Conservation (phyloP, 1,284 basidiomycete genomes). For the Heliocybe sulcata region DNA sequence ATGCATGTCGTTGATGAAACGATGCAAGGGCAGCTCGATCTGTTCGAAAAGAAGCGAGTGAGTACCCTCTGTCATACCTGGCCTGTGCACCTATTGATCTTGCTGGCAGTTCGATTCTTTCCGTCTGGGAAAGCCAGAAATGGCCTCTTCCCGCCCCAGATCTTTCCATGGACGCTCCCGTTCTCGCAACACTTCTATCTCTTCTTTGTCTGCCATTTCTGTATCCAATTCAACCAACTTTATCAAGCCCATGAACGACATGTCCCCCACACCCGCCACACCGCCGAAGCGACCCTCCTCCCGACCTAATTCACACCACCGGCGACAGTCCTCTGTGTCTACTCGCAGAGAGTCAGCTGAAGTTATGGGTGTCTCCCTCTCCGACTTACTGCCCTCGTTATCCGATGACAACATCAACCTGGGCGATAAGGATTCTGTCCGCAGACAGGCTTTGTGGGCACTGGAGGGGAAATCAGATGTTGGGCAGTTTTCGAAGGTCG, state of each 20-base stretch:
- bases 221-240: slow-evolving; percentile 31
- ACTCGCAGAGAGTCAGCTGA: slow-evolving; percentile 78
- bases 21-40: slow-evolving; percentile 20
- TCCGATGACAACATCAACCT: slow-evolving; percentile 61
- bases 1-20: slow-evolving; percentile 18
- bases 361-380: slow-evolving; percentile 70
- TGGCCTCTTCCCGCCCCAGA: slow-evolving; percentile 6
- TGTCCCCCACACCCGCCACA: slow-evolving; percentile 21
- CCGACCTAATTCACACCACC: slow-evolving; percentile 72
- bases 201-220: slow-evolving; percentile 24
- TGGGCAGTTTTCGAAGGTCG: slow-evolving; percentile 57
- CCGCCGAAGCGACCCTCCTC: slow-evolving; percentile 25
- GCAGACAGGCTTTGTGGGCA: slow-evolving; percentile 70
- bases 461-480: slow-evolving; percentile 70
- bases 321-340: slow-evolving; percentile 76
- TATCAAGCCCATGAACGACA: slow-evolving; percentile 25
- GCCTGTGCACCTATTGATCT: slow-evolving; percentile 5
- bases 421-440: slow-evolving; percentile 69
- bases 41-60: slow-evolving; percentile 29
- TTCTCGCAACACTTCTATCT: slow-evolving; percentile 54
- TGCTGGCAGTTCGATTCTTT: slow-evolving; percentile 55
- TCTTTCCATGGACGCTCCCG: slow-evolving; percentile 60
- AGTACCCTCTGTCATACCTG: slow-evolving; percentile 3
- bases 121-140: slow-evolving; percentile 24
- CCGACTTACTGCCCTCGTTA: slow-evolving; percentile 46